Conservation (phyloP, 2,329 filamentous ascomycete genomes). For the Trichoderma endophyticum region DNA sequence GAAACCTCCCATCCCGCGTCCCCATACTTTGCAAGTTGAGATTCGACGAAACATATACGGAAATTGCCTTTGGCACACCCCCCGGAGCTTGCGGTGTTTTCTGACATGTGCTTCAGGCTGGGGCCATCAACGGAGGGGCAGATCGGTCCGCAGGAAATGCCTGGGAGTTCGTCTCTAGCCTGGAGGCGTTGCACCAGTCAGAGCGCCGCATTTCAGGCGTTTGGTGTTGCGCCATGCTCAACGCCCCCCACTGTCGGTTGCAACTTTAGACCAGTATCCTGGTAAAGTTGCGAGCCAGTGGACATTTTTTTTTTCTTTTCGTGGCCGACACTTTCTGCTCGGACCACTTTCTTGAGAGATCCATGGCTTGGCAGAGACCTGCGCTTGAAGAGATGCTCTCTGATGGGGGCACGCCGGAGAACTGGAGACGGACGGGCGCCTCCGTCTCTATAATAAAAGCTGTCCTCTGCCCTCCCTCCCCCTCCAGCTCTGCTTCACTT, state of each 20-base stretch:
- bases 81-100: slow-evolving; percentile 24
- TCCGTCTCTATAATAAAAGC: slow-evolving; percentile 20
- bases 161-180: slow-evolving; percentile 8
- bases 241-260: slow-evolving; percentile 24
- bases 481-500: slow-evolving; percentile 11
- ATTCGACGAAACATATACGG: background rate
- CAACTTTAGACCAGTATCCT: slow-evolving; percentile 12
- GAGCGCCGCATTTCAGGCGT: slow-evolving; percentile 8
- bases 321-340: slow-evolving; percentile 1
- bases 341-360: slow-evolving; percentile 19
- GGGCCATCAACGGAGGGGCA: slow-evolving; percentile 20
- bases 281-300: slow-evolving; percentile 19
- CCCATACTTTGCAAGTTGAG: slow-evolving; percentile 3
- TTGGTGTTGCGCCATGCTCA: slow-evolving; percentile 6
- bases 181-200: slow-evolving; percentile 16
- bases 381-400: background rate
- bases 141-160: slow-evolving; percentile 23
- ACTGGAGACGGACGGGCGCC: slow-evolving; percentile 9
- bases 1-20: slow-evolving; percentile 6
- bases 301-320: slow-evolving; percentile 10
- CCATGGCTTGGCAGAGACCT: slow-evolving; percentile 19
- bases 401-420: slow-evolving; percentile 18
- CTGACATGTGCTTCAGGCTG: slow-evolving; percentile 28
- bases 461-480: slow-evolving; percentile 19
- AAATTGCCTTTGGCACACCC: slow-evolving; percentile 12